Evolutionary conservation across 2,329 filamentous ascomycete genomes (phyloP).

Genomic region (Aspergillus spinulosporus): DNA sequence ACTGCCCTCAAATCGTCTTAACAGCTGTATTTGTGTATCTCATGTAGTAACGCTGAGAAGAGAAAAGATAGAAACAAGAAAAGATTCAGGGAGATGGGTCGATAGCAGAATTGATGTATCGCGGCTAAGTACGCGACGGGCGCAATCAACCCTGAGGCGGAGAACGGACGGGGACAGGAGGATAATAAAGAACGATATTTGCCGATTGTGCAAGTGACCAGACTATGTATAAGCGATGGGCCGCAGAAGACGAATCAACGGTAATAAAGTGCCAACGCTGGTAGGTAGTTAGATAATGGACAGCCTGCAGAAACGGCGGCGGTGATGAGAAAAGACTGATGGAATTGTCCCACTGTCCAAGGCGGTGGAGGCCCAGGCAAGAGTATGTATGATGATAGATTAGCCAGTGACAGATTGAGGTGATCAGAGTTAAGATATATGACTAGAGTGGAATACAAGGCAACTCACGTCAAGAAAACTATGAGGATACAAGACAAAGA

Average conservation of each 20-base stretch:
- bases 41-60: slow-evolving; percentile 12
- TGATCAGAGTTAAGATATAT: neutral
- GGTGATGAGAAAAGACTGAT: slow-evolving; percentile 9
- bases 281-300: neutral
- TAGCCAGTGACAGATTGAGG: neutral
- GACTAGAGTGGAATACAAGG: neutral
- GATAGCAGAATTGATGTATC: slow-evolving; percentile 12
- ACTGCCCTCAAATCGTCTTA: slow-evolving; percentile 21
- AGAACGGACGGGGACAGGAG: slow-evolving; percentile 6
- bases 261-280: slow-evolving; percentile 8
- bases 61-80: slow-evolving; percentile 5
- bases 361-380: slow-evolving; percentile 6
- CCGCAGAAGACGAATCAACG: slow-evolving; percentile 8
- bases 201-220: neutral
- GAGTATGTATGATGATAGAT: neutral
- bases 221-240: neutral
- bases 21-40: neutral
- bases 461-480: slow-evolving; percentile 4
- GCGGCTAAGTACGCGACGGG: slow-evolving; percentile 19
- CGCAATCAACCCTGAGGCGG: slow-evolving; percentile 16
- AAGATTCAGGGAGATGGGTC: slow-evolving; percentile 6
- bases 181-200: neutral
- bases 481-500: slow-evolving; percentile 3
- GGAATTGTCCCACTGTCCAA: slow-evolving; percentile 5
- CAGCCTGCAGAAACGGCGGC: slow-evolving; percentile 8